Evolutionary conservation across 75 land plant species (phyloP).

Genomic region (Picea sitchensis): DNA sequence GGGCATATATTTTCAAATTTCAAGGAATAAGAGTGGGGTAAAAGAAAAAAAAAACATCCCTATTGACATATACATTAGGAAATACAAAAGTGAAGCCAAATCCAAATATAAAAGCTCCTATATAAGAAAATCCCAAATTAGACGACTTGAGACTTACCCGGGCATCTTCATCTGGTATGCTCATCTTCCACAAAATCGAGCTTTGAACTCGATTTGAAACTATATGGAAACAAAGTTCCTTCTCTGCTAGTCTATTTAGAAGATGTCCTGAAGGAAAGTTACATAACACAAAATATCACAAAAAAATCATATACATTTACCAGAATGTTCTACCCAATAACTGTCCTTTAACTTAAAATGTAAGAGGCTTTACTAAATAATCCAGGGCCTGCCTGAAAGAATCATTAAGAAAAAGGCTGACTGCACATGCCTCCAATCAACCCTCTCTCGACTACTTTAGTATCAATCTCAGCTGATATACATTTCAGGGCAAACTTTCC

Average conservation of each 20-base stretch:
- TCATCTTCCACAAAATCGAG: slow-evolving; percentile 87
- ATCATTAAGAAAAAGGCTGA: slow-evolving; percentile 5
- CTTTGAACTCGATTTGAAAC: slow-evolving; percentile 67
- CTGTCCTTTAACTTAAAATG: neutral
- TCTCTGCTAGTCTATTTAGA: slow-evolving; percentile 78
- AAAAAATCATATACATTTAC: neutral
- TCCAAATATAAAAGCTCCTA: too few relatives aligned
- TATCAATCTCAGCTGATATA: slow-evolving; percentile 76
- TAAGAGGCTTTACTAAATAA: neutral
- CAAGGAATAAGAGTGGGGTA: too few relatives aligned
- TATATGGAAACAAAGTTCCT: slow-evolving; percentile 62
- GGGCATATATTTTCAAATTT: too few relatives aligned
- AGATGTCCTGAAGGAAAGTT: slow-evolving; percentile 54
- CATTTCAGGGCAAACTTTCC: slow-evolving; percentile 84
- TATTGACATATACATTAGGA: too few relatives aligned
- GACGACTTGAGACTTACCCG: slow-evolving; percentile 22
- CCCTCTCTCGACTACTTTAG: slow-evolving; percentile 74
- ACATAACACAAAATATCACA: neutral
- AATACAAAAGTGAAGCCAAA: too few relatives aligned
- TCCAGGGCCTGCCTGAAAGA: slow-evolving; percentile 6
- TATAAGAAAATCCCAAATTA: too few relatives aligned
- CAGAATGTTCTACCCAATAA: neutral
- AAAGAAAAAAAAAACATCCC: too few relatives aligned
- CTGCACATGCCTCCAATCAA: slow-evolving; percentile 57
- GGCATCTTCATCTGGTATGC: slow-evolving; percentile 52